These are phyloP conservation scores for Lepidopterella palustris DNA, from an alignment of 495 filamentous ascomycete genomes.

Conservation along the genomic window DNA sequence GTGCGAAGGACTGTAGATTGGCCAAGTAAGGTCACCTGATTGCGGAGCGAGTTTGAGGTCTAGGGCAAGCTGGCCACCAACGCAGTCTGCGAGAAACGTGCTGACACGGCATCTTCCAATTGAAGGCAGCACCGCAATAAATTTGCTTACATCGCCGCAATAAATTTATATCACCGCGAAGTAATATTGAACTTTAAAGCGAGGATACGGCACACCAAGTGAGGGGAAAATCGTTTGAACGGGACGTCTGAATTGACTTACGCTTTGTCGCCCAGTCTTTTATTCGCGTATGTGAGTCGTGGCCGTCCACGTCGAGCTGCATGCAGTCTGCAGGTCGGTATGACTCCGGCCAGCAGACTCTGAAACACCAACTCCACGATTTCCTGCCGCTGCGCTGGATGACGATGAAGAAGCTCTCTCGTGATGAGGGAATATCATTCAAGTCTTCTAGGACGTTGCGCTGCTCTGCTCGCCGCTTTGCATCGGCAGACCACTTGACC, in stretches of 20 bases:
- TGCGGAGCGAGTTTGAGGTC: too few species aligned
- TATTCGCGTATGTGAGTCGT: constrained; percentile 16
- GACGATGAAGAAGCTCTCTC: constrained; percentile 4
- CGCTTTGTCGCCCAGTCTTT: constrained; percentile 7
- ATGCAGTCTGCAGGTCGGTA: constrained; percentile 8
- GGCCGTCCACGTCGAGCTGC: constrained; percentile 19
- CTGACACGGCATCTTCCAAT: too few species aligned
- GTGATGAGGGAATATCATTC: not conserved
- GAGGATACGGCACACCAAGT: too few species aligned
- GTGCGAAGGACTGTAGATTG: too few species aligned
- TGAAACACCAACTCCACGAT: constrained; percentile 23
- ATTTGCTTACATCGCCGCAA: too few species aligned
- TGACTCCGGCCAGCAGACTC: constrained; percentile 18
- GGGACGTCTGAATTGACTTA: not conserved
- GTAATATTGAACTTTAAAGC: too few species aligned
- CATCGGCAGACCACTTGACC: constrained; percentile 15
- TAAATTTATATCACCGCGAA: too few species aligned
- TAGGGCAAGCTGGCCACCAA: too few species aligned
- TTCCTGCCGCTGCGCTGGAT: constrained; percentile 7
- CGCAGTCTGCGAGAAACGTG: too few species aligned
- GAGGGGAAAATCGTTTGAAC: too few species aligned
- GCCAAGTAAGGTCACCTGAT: too few species aligned
- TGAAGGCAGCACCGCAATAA: too few species aligned
- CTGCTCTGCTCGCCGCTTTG: constrained; percentile 8
- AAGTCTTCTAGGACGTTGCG: constrained; percentile 6